Evolutionary conservation across 1,139 yeast genomes (phyloP).

Genomic region (Candida glucosophila): DNA sequence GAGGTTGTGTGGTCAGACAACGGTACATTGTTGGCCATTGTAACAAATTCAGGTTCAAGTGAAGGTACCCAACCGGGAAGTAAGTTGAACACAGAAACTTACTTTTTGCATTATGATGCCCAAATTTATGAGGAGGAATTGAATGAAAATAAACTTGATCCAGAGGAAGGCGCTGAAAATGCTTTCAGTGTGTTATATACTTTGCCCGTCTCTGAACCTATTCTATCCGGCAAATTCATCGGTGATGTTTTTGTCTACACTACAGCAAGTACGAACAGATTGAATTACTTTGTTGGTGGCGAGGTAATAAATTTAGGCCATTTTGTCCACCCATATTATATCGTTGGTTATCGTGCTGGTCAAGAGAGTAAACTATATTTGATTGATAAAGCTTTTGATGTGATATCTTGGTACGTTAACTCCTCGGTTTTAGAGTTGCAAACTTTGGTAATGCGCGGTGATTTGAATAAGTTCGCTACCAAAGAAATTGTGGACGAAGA

Average conservation of each 20-base stretch:
- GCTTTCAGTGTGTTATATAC: slow-evolving; percentile 82
- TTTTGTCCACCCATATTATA: slow-evolving; percentile 79
- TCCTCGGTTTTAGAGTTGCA: slow-evolving; percentile 87
- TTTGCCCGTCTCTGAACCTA: slow-evolving; percentile 58
- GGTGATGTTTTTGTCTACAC: slow-evolving; percentile 96
- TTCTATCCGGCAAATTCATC: slow-evolving; percentile 88
- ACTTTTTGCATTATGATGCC: slow-evolving; percentile 66
- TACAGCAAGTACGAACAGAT: slow-evolving; percentile 68
- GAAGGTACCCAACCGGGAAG: slow-evolving; percentile 13
- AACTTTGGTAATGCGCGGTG: slow-evolving; percentile 92
- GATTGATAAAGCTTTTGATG: slow-evolving; percentile 82
- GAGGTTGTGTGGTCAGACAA: slow-evolving; percentile 90
- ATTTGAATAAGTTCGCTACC: slow-evolving; percentile 46
- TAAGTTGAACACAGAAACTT: slow-evolving; percentile 54
- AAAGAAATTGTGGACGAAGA: slow-evolving; percentile 26
- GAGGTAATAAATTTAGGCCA: slow-evolving; percentile 88
- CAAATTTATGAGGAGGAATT: slow-evolving; percentile 60
- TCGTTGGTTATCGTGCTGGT: slow-evolving; percentile 76
- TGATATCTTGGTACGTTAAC: slow-evolving; percentile 74
- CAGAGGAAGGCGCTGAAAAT: slow-evolving; percentile 82
- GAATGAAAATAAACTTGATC: slow-evolving; percentile 49
- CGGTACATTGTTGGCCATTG: slow-evolving; percentile 78
- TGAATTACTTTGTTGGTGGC: slow-evolving; percentile 93
- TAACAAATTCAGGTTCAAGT: slow-evolving; percentile 39
- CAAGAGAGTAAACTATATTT: slow-evolving; percentile 85